Percentiles rank a stretch among this genome's conserved stretches.
These are phyloP conservation scores for Bipolaris victoriae DNA, from an alignment of 2,329 filamentous ascomycete species.

Conservation along the genomic window DNA sequence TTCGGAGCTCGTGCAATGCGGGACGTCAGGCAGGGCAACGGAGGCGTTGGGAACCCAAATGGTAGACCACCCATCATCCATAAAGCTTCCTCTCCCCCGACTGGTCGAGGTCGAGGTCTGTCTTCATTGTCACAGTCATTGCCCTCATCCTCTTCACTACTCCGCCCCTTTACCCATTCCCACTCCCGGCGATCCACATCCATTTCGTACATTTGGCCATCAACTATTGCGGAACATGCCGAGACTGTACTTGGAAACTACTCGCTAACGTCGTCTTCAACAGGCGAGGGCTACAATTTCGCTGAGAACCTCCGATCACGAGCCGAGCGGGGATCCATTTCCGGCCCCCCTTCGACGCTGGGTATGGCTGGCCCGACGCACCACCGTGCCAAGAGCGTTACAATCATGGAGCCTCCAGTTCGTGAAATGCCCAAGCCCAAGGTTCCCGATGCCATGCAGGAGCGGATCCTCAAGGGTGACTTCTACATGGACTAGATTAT, in stretches of 20 bases:
- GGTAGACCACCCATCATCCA: slow-evolving; percentile 63
- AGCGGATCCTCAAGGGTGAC: slow-evolving; percentile 95
- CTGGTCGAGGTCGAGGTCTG: slow-evolving; percentile 64
- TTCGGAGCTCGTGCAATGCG: slow-evolving; percentile 83
- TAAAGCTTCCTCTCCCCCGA: slow-evolving; percentile 58
- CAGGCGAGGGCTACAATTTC: slow-evolving; percentile 97
- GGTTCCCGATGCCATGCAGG: slow-evolving; percentile 87
- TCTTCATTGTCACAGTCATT: slow-evolving; percentile 54
- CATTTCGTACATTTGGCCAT: slow-evolving; percentile 35
- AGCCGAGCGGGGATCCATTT: slow-evolving; percentile 74
- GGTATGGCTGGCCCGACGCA: slow-evolving; percentile 49
- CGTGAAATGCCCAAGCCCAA: slow-evolving; percentile 65
- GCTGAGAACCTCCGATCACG: slow-evolving; percentile 92
- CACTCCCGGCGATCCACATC: slow-evolving; percentile 33
- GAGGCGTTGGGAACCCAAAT: slow-evolving; percentile 63
- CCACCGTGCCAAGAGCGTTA: slow-evolving; percentile 72
- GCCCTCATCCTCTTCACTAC: slow-evolving; percentile 33
- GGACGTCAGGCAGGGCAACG: slow-evolving; percentile 66
- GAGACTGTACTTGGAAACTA: slow-evolving; percentile 52
- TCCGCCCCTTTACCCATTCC: slow-evolving; percentile 31
- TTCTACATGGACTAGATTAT: slow-evolving; percentile 87
- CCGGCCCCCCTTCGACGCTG: slow-evolving; percentile 50
- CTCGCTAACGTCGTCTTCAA: slow-evolving; percentile 67
- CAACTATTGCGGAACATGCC: slow-evolving; percentile 41
- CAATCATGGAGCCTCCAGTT: slow-evolving; percentile 64